Conservation (phyloP, 2,329 filamentous ascomycete species). For the Botrytis galanthina region DNA sequence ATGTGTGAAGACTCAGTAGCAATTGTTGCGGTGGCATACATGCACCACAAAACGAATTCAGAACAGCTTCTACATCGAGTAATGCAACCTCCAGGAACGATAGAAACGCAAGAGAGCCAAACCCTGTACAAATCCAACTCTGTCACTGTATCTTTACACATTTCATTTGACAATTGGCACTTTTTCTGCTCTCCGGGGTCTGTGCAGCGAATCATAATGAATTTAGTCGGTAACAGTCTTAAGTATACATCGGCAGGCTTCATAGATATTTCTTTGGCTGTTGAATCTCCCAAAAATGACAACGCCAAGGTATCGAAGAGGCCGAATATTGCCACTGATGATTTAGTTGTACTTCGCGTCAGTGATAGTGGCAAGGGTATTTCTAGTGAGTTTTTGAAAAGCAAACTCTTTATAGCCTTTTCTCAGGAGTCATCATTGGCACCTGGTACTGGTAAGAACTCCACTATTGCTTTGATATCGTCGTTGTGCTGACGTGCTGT, state of each 20-base stretch:
- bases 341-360: conserved; percentile 43
- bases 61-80: conserved; percentile 6
- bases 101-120: background rate
- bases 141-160: conserved; percentile 20
- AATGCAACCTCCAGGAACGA: conserved; percentile 11
- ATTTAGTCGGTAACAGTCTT: conserved; percentile 57
- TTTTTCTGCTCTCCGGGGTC: conserved; percentile 52
- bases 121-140: background rate
- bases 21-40: conserved; percentile 19
- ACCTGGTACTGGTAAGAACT: conserved; percentile 50
- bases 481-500: background rate
- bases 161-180: conserved; percentile 21
- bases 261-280: conserved; percentile 41
- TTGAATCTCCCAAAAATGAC: conserved; percentile 13
- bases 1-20: conserved; percentile 23
- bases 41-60: conserved; percentile 12
- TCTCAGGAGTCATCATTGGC: conserved; percentile 58
- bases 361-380: conserved; percentile 63
- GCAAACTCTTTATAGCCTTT: conserved; percentile 58
- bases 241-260: conserved; percentile 55
- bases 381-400: conserved; percentile 57
- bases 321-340: background rate
- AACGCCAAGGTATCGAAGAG: background rate
- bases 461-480: no score
- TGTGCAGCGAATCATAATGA: conserved; percentile 52